Conservation (phyloP, 176 grass and related monocot genomes). For the Canna indica region DNA sequence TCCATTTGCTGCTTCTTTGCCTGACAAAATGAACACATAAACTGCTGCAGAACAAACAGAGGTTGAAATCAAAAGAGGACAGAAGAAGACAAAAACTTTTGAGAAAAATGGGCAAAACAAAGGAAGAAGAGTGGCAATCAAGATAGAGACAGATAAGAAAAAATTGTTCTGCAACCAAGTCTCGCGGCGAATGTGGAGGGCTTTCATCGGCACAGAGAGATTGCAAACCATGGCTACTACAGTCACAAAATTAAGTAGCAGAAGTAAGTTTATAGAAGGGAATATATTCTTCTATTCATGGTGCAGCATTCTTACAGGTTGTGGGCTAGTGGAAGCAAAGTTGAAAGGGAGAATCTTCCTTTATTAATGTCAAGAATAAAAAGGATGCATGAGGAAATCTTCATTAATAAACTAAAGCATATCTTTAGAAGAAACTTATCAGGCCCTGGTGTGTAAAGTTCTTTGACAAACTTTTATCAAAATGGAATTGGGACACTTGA, state of each 20-base stretch:
- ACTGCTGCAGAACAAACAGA: slow-evolving; percentile 32
- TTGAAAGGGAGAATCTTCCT: neutral
- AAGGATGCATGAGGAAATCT: neutral
- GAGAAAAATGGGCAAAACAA: slow-evolving; percentile 15
- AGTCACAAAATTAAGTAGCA: neutral
- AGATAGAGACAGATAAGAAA: neutral
- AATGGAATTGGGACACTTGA: neutral
- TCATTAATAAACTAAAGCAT: neutral
- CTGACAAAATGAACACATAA: slow-evolving; percentile 24
- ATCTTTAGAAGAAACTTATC: neutral
- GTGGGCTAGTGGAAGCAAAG: neutral
- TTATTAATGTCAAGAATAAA: neutral
- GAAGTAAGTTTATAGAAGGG: slow-evolving; percentile 29
- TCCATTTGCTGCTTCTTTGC: slow-evolving; percentile 18
- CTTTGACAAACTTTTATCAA: neutral
- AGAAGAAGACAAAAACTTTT: slow-evolving; percentile 29
- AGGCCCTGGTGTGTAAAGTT: neutral
- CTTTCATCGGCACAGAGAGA: slow-evolving; percentile 1
- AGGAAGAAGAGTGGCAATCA: neutral
- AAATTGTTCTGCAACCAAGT: neutral
- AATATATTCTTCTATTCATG: slow-evolving; percentile 39
- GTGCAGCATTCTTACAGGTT: slow-evolving; percentile 25
- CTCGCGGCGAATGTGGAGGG: slow-evolving; percentile 9
- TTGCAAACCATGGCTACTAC: slow-evolving; percentile 18
- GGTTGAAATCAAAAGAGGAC: slow-evolving; percentile 49